Evolutionary conservation across 345 rosid genomes (phyloP).

Genomic region (Reutealis trisperma): DNA sequence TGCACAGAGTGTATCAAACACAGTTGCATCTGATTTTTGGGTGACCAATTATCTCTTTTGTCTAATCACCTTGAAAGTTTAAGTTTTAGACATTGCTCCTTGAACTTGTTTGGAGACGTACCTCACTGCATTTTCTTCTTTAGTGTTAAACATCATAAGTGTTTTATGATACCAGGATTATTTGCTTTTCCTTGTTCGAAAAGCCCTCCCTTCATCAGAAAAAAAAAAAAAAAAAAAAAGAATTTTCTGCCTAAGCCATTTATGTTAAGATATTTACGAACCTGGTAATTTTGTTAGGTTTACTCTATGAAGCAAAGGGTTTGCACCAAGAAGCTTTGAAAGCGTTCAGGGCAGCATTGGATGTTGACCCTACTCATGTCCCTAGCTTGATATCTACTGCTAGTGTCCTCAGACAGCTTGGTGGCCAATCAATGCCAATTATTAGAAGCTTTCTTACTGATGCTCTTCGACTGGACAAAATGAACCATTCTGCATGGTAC

Average conservation of each 20-base stretch:
- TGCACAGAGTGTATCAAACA: not conserved
- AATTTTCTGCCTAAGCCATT: not conserved
- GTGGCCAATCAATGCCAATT: constrained; percentile 39
- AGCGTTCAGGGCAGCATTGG: constrained; percentile 54
- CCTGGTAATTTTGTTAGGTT: constrained; percentile 41
- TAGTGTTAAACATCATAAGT: not conserved
- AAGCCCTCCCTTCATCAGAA: too few relatives aligned
- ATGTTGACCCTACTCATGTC: constrained; percentile 59
- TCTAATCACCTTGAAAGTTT: not conserved
- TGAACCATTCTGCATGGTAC: constrained; percentile 73
- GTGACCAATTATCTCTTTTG: too few relatives aligned
- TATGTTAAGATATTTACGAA: not conserved
- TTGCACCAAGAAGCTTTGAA: constrained; percentile 55
- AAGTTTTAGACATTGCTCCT: not conserved
- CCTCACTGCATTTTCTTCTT: not conserved
- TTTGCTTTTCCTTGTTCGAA: too few relatives aligned
- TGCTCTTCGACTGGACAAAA: constrained; percentile 60
- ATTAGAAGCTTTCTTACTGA: constrained; percentile 65
- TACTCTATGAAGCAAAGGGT: constrained; percentile 53
- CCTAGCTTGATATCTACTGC: constrained; percentile 74
- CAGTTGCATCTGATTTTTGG: not conserved
- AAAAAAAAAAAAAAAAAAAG: too few relatives aligned
- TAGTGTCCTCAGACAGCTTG: constrained; percentile 47
- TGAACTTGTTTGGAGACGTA: not conserved
- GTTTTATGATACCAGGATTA: not conserved